Base-by-base conservation (phyloP, 2,329 filamentous ascomycete species). In the Colletotrichum lindemuthianum region DNA sequence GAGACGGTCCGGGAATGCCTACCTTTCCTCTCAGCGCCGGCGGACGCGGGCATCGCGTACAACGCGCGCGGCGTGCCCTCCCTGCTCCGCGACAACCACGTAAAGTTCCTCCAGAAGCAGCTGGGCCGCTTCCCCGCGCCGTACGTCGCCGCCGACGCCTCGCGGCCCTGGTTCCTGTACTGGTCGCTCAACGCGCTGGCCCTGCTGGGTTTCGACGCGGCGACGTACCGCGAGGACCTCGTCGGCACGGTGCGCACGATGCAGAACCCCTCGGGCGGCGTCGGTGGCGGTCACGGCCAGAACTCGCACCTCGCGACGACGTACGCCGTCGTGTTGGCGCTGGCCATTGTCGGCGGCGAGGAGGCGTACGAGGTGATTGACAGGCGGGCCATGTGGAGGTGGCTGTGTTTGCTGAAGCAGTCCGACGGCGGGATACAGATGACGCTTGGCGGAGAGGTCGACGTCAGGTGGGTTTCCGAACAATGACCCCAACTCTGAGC, bases 201-300 rank as follows among this genome's bases (percentile, higher is more conserved):
- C 33, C 82, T 94, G 39, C 80, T 99, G 53, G 93, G 92, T 51
- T 88, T 93, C 73, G 92, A 97, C 74, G 82, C 86, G 51, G 77
- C 78, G 37, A 77, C 87, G 43, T 95, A 92, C 76, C 86, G 90
- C 60, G 81, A 90, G 68, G 84, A 86, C 78, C 87, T 95, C 63
- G 80, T 92, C 54, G 86, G 88, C 65, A 97, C 94, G 7, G 89
- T 96, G 54, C 84, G 84, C 51, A 88, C 92, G 48, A 89, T 95
- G 78, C 96, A 98, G 78, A 96, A 97, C 76, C 76, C 82, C 24
- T 84, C 83, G 13, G 96, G 96, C 54, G 96, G 96, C 2, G 97
- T 97, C 75, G 96, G 93, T 56, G 96, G 95, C 68, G 94, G 96
- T n/a, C 91, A 93, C 76, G 93, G 95, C 34, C 96, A 98, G 75